These are phyloP conservation scores for Leishmania amazonensis DNA, from an alignment of 208 protist species.

Conservation along the genomic window DNA sequence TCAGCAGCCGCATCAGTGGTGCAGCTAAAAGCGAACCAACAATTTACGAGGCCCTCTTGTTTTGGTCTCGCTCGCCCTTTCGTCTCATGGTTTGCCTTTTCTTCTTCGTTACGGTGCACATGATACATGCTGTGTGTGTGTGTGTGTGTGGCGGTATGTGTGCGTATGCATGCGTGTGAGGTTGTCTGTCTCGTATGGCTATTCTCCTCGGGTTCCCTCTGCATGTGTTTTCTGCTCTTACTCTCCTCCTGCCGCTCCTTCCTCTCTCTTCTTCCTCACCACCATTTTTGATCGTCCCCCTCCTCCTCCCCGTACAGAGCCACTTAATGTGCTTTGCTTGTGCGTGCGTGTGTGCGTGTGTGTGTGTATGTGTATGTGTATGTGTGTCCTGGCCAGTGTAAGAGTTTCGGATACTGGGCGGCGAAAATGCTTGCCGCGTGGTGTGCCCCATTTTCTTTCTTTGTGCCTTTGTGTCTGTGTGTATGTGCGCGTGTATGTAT, in stretches of 20 bases:
- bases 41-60: conserved; percentile 13
- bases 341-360: not conserved
- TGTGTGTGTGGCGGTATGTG: not conserved
- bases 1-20: conserved; percentile 33
- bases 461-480: not conserved
- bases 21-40: conserved; percentile 11
- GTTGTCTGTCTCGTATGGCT: not conserved
- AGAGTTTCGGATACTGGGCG: not conserved
- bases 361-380: not conserved
- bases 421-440: not conserved
- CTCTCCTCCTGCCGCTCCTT: not conserved
- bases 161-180: not conserved
- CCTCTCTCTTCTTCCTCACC: not conserved
- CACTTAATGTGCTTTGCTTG: not conserved
- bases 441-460: conserved; percentile 6
- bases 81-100: not conserved
- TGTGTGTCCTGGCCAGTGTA: not conserved
- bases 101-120: not conserved
- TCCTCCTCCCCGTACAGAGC: not conserved
- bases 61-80: not conserved
- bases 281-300: not conserved
- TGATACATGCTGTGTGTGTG: not conserved
- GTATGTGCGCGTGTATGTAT: not conserved
- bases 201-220: not conserved
- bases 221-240: not conserved